Percentiles rank a stretch among this genome's conserved stretches.
These are phyloP conservation scores for Mycena sanguinolenta DNA, from an alignment of 768 basidiomycete genomes.

Conservation along the genomic window DNA sequence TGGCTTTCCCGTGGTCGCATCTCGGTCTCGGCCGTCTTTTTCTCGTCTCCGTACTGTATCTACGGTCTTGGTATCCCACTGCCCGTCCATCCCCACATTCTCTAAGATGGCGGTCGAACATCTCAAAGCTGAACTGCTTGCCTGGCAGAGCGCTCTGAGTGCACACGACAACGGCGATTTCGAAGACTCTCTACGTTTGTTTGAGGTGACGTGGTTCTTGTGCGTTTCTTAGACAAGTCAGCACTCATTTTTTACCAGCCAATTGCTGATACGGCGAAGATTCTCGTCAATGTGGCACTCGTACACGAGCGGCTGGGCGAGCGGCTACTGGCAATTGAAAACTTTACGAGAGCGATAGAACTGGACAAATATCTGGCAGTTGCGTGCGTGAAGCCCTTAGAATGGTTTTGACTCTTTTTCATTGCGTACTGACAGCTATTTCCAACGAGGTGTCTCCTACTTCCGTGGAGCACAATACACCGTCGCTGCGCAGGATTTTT, in stretches of 20 bases:
- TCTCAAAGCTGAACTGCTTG: slow-evolving; percentile 27
- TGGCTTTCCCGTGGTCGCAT: too few relatives aligned
- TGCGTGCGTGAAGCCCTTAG: slow-evolving; percentile 53
- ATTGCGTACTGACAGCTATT: slow-evolving; percentile 28
- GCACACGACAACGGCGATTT: slow-evolving; percentile 35
- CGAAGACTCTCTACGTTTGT: slow-evolving; percentile 30
- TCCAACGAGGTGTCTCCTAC: slow-evolving; percentile 36
- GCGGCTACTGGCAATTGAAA: slow-evolving; percentile 68
- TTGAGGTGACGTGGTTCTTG: slow-evolving; percentile 30
- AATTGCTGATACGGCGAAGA: slow-evolving; percentile 55
- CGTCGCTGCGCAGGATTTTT: slow-evolving; percentile 35
- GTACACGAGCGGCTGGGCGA: slow-evolving; percentile 76
- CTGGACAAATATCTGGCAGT: slow-evolving; percentile 78
- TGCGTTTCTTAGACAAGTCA: too few relatives aligned
- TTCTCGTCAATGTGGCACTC: slow-evolving; percentile 77
- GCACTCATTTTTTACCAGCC: slow-evolving; percentile 12
- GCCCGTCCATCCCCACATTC: neutral
- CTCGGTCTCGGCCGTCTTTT: neutral
- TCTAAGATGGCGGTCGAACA: slow-evolving; percentile 27
- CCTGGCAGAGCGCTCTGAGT: slow-evolving; percentile 35
- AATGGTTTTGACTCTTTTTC: neutral
- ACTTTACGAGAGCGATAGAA: slow-evolving; percentile 66
- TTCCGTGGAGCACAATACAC: slow-evolving; percentile 24
- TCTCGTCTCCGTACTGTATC: slow-evolving; percentile 5
- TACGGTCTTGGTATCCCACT: neutral